Base-by-base conservation (phyloP, 2,329 filamentous ascomycete genomes). In the Stachybotrys echinatus region DNA sequence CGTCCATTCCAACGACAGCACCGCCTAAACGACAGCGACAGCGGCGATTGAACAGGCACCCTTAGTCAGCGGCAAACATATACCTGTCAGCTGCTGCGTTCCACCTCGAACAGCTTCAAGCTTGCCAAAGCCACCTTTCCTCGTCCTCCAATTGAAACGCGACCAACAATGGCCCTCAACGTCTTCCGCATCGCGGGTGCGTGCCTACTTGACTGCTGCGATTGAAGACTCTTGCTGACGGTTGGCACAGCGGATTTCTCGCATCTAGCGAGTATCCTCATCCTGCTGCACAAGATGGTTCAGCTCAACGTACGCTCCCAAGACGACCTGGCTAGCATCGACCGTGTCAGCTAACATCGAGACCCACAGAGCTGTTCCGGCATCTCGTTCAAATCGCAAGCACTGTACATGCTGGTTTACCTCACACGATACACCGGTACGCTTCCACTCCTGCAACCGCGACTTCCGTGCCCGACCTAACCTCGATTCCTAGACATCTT, bases 301-400 rank as follows among this genome's bases (percentile, higher is more conserved):
- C 84, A 88, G 66, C 85, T 94, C 43, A 95, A 89, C 67, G 92
- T 96, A 77, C 54, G 84, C 70, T 43, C 27, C 42, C 44, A n/a
- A 17, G 6, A 23, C 23, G n/a, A 23, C 18, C 42, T n/a, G 51
- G 48, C 39, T 14, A 23, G 44, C 42, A 45, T 23, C 31, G 21
- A 12, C 44, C n/a, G 10, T 46, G n/a, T 58, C 51, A 47, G 44
- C 53, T 61, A 52, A 61, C 63, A 20, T 14, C 54, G 37, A 52
- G 21, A 44, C 23, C 45, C 49, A n/a, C 66, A 96, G 92, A 96
- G 92, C 77, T 96, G 92, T 69, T 87, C 92, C 40, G 94, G 94
- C 61, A 92, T 99, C 71, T 99, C 94, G 17, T 97, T 99, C 81
- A 99, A 99, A 71, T 96, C 92, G 54, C 94, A 99, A 79, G 89